Percentiles rank a stretch among this genome's conserved stretches.
These are phyloP conservation scores for Avena atlantica DNA, from an alignment of 176 grass and related monocot genomes.

Conservation along the genomic window DNA sequence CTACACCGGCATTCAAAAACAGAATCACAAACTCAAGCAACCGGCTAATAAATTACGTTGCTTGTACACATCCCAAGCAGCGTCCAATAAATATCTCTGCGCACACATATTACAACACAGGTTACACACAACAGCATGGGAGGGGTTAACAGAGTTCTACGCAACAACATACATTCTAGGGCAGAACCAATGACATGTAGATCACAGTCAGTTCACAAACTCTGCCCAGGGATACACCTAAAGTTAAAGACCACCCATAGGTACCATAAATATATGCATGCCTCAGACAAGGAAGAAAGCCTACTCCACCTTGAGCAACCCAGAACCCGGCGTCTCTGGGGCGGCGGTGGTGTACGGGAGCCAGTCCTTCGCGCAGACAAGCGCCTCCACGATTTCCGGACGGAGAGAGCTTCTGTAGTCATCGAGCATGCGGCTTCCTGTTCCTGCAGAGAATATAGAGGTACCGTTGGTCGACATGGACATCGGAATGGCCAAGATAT, in stretches of 20 bases:
- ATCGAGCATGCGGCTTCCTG: constrained; percentile 55
- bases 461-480: constrained; percentile 49
- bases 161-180: constrained; percentile 19
- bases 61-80: neutral
- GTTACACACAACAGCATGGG: constrained; percentile 13
- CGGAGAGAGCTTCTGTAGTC: constrained; percentile 45
- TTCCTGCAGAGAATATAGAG: constrained; percentile 61
- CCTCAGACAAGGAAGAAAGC: neutral
- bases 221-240: constrained; percentile 30
- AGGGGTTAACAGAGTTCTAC: constrained; percentile 35
- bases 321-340: neutral
- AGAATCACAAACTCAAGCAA: neutral
- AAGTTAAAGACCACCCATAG: constrained; percentile 3
- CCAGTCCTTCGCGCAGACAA: constrained; percentile 46
- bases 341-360: constrained; percentile 16
- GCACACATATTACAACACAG: constrained; percentile 10
- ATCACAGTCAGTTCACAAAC: constrained; percentile 1
- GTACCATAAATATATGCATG: neutral
- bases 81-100: neutral
- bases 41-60: constrained; percentile 13
- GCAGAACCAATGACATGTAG: neutral
- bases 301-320: constrained; percentile 29
- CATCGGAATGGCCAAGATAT: constrained; percentile 68
- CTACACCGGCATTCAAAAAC: neutral
- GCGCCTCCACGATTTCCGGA: constrained; percentile 36